A percentile compares a stretch with the other conserved stretches of the same genome.
Evolutionary conservation across 352 stramenopile species (phyloP).

Genomic region (Phytophthora sp.): DNA sequence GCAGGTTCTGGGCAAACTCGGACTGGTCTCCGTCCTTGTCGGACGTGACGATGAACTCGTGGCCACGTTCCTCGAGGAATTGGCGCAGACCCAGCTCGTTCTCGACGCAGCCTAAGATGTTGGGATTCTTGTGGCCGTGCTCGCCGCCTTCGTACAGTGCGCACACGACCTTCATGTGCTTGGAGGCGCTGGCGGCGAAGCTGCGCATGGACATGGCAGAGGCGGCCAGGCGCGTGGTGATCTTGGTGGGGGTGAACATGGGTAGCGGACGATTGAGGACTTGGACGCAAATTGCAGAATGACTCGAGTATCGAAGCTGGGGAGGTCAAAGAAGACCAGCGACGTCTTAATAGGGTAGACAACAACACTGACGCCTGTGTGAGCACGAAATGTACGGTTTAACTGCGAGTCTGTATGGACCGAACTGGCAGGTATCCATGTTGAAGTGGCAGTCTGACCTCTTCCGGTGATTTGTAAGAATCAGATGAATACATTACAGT

Average conservation of each 20-base stretch:
- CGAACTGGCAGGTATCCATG: too few relatives aligned
- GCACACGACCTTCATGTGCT: conserved; percentile 46
- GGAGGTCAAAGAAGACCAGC: too few relatives aligned
- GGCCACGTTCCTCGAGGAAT: conserved; percentile 50
- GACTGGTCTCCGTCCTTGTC: conserved; percentile 56
- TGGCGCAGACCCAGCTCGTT: conserved; percentile 50
- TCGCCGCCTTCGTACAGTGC: conserved; percentile 42
- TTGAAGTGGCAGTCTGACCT: too few relatives aligned
- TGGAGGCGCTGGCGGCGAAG: conserved; percentile 34
- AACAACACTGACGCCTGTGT: too few relatives aligned
- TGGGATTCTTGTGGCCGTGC: conserved; percentile 31
- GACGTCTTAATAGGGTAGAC: too few relatives aligned
- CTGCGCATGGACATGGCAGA: conserved; percentile 18
- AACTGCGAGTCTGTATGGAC: too few relatives aligned
- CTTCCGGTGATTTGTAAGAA: conserved; percentile 18
- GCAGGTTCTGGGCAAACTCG: conserved; percentile 46
- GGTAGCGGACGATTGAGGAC: conserved; percentile 10
- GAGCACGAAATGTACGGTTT: conserved; percentile 9
- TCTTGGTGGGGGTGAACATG: conserved; percentile 37
- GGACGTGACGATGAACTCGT: conserved; percentile 48
- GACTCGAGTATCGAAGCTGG: conserved; percentile 8
- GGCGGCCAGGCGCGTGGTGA: conserved; percentile 25
- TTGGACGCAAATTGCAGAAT: conserved; percentile 32
- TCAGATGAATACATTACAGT: too few relatives aligned
- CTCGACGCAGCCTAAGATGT: conserved; percentile 51